Percentiles rank a stretch among this genome's conserved stretches.
phyloP scores from a whole-genome alignment of 2,329 filamentous ascomycete species.

The Ascochyta koolunga region DNA sequence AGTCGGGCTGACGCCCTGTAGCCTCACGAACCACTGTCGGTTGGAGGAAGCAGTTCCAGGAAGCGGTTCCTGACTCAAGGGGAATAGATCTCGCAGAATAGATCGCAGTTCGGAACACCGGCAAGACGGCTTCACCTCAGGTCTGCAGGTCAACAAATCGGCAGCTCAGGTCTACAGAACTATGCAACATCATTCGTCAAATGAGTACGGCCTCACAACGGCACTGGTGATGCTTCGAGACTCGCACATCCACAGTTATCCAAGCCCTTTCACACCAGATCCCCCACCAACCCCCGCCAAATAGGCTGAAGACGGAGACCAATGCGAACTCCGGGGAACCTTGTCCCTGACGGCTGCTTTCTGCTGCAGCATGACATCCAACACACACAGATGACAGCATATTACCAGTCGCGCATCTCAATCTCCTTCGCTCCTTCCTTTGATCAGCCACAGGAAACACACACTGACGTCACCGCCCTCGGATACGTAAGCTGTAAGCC shows the following conservation, averaged over 20 bases:
- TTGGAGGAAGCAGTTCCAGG: background rate
- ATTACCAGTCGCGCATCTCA: conserved; percentile 1
- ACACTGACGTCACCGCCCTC: conserved; percentile 13
- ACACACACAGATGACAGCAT: background rate
- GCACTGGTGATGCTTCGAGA: background rate
- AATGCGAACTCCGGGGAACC: background rate
- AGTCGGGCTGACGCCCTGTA: background rate
- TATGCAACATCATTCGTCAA: background rate
- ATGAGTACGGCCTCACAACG: background rate
- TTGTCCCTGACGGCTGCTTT: background rate
- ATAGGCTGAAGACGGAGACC: background rate
- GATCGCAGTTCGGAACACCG: background rate
- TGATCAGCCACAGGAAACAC: background rate
- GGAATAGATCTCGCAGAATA: background rate
- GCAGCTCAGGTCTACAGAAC: background rate
- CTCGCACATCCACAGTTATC: conserved; percentile 2
- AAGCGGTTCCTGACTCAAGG: background rate
- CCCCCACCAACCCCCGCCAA: conserved; percentile 13
- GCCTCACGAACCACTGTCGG: background rate
- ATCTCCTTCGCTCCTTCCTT: background rate
- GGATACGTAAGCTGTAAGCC: conserved; percentile 9
- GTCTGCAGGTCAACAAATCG: background rate
- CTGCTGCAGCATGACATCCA: background rate
- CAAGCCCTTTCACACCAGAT: background rate
- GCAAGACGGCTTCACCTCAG: background rate